These are phyloP conservation scores for Zasmidium angulare DNA, from an alignment of 2,329 filamentous ascomycete species.

Conservation along the genomic window DNA sequence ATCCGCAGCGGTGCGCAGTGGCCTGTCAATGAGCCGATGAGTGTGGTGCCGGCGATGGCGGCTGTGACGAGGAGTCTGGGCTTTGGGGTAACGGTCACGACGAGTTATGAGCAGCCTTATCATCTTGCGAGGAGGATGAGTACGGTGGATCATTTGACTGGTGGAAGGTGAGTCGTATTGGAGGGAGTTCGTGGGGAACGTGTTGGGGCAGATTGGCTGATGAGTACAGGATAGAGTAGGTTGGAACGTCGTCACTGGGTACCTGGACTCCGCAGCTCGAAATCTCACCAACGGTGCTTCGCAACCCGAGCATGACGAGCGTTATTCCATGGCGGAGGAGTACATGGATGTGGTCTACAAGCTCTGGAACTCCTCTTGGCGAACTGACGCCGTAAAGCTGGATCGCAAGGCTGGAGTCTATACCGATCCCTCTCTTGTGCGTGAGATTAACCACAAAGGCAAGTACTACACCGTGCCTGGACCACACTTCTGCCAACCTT, in stretches of 20 bases:
- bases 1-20: constrained; percentile 65
- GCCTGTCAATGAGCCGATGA: constrained; percentile 69
- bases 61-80: constrained; percentile 66
- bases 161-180: constrained; percentile 34
- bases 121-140: constrained; percentile 64
- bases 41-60: constrained; percentile 65
- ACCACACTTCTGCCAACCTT: constrained; percentile 65
- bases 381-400: constrained; percentile 63
- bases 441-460: constrained; percentile 65
- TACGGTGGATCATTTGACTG: constrained; percentile 66
- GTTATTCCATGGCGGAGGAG: constrained; percentile 64
- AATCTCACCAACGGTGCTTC: constrained; percentile 58
- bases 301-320: constrained; percentile 64
- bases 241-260: constrained; percentile 63
- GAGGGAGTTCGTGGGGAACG: neutral
- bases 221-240: constrained; percentile 18
- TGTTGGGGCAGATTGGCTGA: neutral
- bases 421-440: constrained; percentile 57
- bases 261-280: constrained; percentile 64
- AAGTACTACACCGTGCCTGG: constrained; percentile 65
- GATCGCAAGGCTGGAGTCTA: constrained; percentile 62
- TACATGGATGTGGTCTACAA: constrained; percentile 63
- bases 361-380: constrained; percentile 66
- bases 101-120: constrained; percentile 69
- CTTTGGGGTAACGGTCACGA: constrained; percentile 67